Evolutionary conservation across 2,329 filamentous ascomycete species (phyloP), one percentile per base, ranked within the genome.

Genomic region (Nigrograna mackinnonii): DNA sequence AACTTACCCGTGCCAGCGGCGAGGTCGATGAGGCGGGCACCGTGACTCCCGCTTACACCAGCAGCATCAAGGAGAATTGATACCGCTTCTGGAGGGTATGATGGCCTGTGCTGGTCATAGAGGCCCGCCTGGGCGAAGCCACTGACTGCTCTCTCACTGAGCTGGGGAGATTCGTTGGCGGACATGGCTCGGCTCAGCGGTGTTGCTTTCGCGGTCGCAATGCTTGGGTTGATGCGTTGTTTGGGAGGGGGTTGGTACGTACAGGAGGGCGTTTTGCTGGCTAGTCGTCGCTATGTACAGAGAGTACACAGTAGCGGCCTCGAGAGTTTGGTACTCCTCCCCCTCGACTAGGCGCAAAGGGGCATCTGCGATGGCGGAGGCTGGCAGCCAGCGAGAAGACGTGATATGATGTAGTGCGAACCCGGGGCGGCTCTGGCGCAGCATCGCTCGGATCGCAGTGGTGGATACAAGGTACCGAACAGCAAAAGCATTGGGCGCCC

Each of bases 1-100:
- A 88, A 84, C 57, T 87, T 87, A 19, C 86, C 86, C 1, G 85
- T 87, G 0, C 85, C 85, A 3, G 84, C 82, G 2, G 79, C 85
- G 14, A 89, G 71, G 60, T 89, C 85, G 18, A 87, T 62, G 30
- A 88, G 67, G 33, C 67, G 75, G 12, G 77, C 77, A 34, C 71
- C 68, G 5, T 66, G 38, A 14, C 72, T 57, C 19, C 71, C 74
- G 20, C 72, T 67, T 6, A 89, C 63, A 5, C 72, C 67, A n/a
- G 86, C 69, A 36, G 76, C 71, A 13, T 62, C 54, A 3, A 91
- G 76, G 14, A 91, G 77, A 24, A 69, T 66, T 16, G 79, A 70
- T 12, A 87, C 79, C 4, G 82, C 80, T 42, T 76, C 74, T 1
- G 73, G 52, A 1, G 81, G 77, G 64, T 89, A 90, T 0, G 82